Base-by-base conservation (phyloP, 2,329 filamentous ascomycete species). In the Fusarium sp. region DNA sequence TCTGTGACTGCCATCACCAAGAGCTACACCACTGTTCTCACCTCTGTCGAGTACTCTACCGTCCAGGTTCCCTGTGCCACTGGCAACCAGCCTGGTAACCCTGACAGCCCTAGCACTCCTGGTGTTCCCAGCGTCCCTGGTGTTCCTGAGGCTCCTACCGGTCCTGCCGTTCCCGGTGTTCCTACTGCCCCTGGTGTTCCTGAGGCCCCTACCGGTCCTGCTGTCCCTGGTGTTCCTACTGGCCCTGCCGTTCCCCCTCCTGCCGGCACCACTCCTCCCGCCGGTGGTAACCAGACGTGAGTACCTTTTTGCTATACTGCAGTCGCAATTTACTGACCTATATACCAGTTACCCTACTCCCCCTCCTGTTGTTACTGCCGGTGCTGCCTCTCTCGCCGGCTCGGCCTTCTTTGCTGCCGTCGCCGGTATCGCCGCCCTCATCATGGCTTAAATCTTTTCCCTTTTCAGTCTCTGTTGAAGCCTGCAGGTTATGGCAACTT, bases 11-110 rank as follows among this genome's bases (percentile, higher is more conserved):
- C 81, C 71, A 80, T 83, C 77, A 82, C 81, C 73, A 84, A 82
- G 77, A 80, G 75, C 65, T 78, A 82, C 77, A 84, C 82, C 75
- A 84, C 82, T 60, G 81, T 84, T 70, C 72, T 83, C 73, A 82
- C 81, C 69, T 79, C 79, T 39, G 80, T 83, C 66, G 79, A 82
- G 79, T 82, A 82, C 79, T 74, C 77, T 68, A 79, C 76, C 60
- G 53, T 69, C 63, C 49, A 66, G 61, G 61, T 68, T 38, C 61
- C 68, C 35, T 72, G 69, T 55, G 23, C 54, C 50, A 67, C 70
- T 44, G 61, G 61, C 10, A 48, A 41, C 6, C 53, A 48, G 42
- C 58, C 59, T 21, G 39, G 45, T 4, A 38, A 48, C 25, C 54
- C 54, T 9, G 39, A 31, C 13, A 49, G 36, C 36, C 50, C 35